Evolutionary conservation across 1,284 basidiomycete genomes (phyloP), one percentile per base, ranked within the genome.

Genomic region (Ustilago trichophora): DNA sequence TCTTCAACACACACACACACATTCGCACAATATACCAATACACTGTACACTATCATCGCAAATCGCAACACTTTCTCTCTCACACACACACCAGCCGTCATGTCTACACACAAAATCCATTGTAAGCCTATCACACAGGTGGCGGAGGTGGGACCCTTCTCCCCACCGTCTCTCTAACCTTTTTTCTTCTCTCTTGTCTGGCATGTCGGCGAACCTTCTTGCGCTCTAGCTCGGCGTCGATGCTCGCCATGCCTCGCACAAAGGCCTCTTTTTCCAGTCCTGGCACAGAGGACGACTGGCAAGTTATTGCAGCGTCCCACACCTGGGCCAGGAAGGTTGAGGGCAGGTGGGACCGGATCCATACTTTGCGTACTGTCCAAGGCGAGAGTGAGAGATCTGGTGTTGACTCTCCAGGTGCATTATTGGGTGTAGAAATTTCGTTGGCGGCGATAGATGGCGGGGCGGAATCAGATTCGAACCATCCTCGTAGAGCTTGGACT

Each of bases 401-500:
- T 4, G 10, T 16, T 21, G 34, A 8, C 13, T 29, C 13, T 7
- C 8, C 27, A 24, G n/a, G 44, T 34, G 22, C 15, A 35, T 15
- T n/a, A 18, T 9, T 15, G 16, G 33, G 25, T 18, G 33, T 31
- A 8, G 22, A n/a, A 8, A 9, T n/a, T 25, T 15, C n/a, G 6
- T 9, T 25, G 25, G 29, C 13, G 21, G 45, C 12, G 19, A 35
- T 27, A 25, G 40, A n/a, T 10, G 53, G 12, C 13, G 34, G 18
- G 21, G 47, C 24, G n/a, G 49, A 8, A 21, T 57, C 58, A 10
- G 50, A 45, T 16, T 69, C 66, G 36, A 69, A 69, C 66, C 66
- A 69, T 3, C 66, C 66, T n/a, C 48, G 21, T 0, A 63, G 36
- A 11, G 59, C 45, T 29, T 63, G 46, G 2, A 63, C 55, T 8